A percentile compares a stretch with the other conserved stretches of the same genome.
These are phyloP conservation scores for Syzygium oleosum DNA, from an alignment of 345 rosid species.

Conservation along the genomic window DNA sequence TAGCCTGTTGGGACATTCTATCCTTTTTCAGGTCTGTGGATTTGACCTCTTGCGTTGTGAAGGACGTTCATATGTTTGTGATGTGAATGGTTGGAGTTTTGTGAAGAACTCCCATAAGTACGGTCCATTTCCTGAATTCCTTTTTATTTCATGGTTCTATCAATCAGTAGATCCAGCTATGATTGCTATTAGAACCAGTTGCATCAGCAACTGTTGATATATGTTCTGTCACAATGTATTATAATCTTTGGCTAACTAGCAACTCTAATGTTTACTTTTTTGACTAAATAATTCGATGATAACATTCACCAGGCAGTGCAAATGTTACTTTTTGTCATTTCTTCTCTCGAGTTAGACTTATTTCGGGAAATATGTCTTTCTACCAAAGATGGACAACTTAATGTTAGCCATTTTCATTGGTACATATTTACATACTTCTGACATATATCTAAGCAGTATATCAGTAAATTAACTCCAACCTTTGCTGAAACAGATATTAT, in stretches of 20 bases:
- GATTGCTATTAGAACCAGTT: background rate
- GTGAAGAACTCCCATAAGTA: constrained; percentile 98
- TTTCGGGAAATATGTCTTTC: background rate
- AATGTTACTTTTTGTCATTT: background rate
- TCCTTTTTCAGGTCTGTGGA: constrained; percentile 81
- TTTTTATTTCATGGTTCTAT: background rate
- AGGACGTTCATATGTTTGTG: constrained; percentile 96
- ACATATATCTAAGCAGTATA: background rate
- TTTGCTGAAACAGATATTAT: constrained; percentile 50
- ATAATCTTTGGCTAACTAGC: background rate
- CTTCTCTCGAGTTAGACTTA: background rate
- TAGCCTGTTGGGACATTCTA: background rate
- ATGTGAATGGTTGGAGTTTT: constrained; percentile 99
- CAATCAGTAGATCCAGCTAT: background rate
- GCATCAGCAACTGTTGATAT: background rate
- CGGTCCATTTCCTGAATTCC: constrained; percentile 6
- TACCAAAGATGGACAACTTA: background rate
- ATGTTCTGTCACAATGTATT: background rate
- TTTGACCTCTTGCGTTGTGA: constrained; percentile 98
- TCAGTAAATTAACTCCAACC: background rate
- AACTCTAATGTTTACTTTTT: background rate
- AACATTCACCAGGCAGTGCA: background rate
- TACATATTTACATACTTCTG: background rate
- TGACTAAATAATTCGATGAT: background rate
- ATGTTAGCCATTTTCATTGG: background rate